A percentile compares a stretch with the other conserved stretches of the same genome.
Evolutionary conservation across 2,329 filamentous ascomycete species (phyloP).

Genomic region (Reticulascus tulasneorum): DNA sequence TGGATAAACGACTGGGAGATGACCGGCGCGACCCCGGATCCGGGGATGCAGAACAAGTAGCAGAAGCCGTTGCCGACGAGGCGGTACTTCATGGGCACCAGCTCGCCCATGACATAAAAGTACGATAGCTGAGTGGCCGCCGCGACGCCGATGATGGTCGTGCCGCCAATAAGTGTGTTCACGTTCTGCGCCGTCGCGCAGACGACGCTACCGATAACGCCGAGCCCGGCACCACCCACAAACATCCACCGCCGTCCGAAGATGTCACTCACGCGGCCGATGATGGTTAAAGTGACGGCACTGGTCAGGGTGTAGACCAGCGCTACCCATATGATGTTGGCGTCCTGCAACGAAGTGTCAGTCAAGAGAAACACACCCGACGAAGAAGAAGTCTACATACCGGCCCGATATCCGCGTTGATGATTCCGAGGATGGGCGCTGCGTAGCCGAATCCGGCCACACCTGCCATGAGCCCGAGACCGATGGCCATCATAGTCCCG

Average conservation of each 20-base stretch:
- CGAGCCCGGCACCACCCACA: constrained; percentile 23
- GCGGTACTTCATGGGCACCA: constrained; percentile 33
- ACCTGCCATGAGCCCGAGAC: constrained; percentile 21
- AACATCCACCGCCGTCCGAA: constrained; percentile 24
- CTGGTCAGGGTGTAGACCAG: constrained; percentile 24
- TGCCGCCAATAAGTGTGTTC: constrained; percentile 30
- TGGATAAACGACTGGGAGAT: constrained; percentile 22
- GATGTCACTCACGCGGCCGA: constrained; percentile 23
- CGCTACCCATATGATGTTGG: constrained; percentile 25
- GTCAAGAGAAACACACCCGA: no score
- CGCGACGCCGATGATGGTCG: constrained; percentile 31
- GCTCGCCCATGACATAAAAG: constrained; percentile 30
- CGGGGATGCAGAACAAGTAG: constrained; percentile 27
- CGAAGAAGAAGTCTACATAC: no score
- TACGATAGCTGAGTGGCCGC: constrained; percentile 32
- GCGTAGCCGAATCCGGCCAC: constrained; percentile 23
- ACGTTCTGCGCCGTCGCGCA: constrained; percentile 30
- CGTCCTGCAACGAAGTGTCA: constrained; percentile 7
- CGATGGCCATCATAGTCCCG: constrained; percentile 20
- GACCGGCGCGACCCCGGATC: constrained; percentile 22
- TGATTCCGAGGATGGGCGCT: constrained; percentile 17
- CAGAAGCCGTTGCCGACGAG: constrained; percentile 25
- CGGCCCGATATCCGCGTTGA: constrained; percentile 29
- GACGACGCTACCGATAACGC: constrained; percentile 31
- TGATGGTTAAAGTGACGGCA: constrained; percentile 21